Evolutionary conservation across 2,329 filamentous ascomycete genomes (phyloP), one percentile per base, ranked within the genome.

Genomic region (Botryosphaeria agaves): DNA sequence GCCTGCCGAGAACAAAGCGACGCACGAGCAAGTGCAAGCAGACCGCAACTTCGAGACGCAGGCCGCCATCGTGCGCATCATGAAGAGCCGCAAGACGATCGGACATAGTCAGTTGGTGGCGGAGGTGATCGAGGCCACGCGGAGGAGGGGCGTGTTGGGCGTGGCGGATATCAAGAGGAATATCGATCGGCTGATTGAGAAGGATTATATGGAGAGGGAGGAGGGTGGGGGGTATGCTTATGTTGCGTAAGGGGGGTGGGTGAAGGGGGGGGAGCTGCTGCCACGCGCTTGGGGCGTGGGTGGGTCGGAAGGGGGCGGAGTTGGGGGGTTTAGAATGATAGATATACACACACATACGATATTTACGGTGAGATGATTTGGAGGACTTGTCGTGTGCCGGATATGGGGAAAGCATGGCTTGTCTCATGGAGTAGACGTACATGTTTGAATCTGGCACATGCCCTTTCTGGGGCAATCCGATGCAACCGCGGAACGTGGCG

Each of bases 31-130:
- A 26, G 82, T 98, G 4, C 76, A 76, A 0, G 78, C 80, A 31
- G 89, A 98, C 48, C 65, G 89, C 30, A 83, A 93, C 47, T 93
- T 91, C 45, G 91, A 98, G 59, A 94, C 85, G 0, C 89, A 98
- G 53, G 89, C 89, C 1, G 87, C 89, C 1, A 91, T 98, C 47
- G 89, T 98, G 37, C 65, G 89, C 12, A 92, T 98, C 47, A 85
- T 98, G 80, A 98, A 98, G 71, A 79, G 76, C 39, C 68, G 83
- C 40, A 94, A 94, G 69, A 69, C 59, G 6, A 85, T 95, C 55
- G 72, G 70, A 4, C 87, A 95, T 49, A 64, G 72, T n/a, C 79
- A 92, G 50, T 59, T 98, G 16, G 79, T 95, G 14, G 75, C 78
- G 3, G 85, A 95, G 59, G 84, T 93, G 12, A 94, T 98, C 47